A percentile compares a stretch with the other conserved stretches of the same genome.
phyloP scores from a whole-genome alignment of 192 early-diverging fungal species.

The Funneliformis geosporum region DNA sequence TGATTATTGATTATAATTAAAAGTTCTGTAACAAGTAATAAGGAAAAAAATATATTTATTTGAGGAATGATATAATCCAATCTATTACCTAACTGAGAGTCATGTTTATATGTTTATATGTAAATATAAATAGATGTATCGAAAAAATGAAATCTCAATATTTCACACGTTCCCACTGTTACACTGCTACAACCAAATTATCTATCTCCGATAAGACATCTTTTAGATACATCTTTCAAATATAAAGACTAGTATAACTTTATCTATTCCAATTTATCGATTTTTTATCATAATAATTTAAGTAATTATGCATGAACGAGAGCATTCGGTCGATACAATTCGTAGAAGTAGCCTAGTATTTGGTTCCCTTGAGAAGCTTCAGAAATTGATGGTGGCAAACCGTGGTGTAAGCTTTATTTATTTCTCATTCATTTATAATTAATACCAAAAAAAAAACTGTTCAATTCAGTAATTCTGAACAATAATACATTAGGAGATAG shows the following conservation, averaged over 20 bases:
- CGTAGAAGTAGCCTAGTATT: slow-evolving; percentile 49
- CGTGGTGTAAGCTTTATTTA: slow-evolving; percentile 45
- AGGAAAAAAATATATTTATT: too few relatives aligned
- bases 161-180: background rate
- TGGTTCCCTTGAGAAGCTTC: slow-evolving; percentile 36
- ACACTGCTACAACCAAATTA: background rate
- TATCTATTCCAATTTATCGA: too few relatives aligned
- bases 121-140: too few relatives aligned
- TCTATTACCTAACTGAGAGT: too few relatives aligned
- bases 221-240: background rate
- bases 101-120: too few relatives aligned
- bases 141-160: too few relatives aligned
- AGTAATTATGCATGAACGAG: slow-evolving; percentile 2
- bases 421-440: background rate
- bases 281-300: background rate
- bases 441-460: background rate
- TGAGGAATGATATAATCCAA: too few relatives aligned
- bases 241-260: too few relatives aligned
- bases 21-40: too few relatives aligned
- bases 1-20: too few relatives aligned
- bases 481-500: slow-evolving; percentile 72
- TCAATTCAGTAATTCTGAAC: background rate
- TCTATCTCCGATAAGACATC: background rate
- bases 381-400: slow-evolving; percentile 52
- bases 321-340: slow-evolving; percentile 54